A percentile compares a stretch with the other conserved stretches of the same genome.
Evolutionary conservation across 305 asterid species (phyloP).

Genomic region (Vinca major): DNA sequence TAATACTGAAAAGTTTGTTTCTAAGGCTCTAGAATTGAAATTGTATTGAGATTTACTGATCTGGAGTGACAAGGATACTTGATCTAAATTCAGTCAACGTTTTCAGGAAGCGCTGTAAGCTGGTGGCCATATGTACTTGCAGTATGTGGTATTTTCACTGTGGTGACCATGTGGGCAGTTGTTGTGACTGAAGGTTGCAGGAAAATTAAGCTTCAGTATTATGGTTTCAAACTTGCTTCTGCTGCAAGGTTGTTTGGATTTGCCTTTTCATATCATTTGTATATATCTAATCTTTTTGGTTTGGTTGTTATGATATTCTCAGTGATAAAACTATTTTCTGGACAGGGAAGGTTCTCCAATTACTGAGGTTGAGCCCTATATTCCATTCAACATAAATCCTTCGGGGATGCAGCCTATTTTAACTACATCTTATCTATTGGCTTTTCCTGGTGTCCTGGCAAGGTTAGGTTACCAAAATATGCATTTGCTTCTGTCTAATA

Average conservation of each 20-base stretch:
- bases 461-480: slow-evolving; percentile 31
- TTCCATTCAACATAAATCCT: slow-evolving; percentile 98
- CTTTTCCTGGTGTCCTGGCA: slow-evolving; percentile 80
- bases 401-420: slow-evolving; percentile 98
- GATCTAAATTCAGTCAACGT: slow-evolving; percentile 1
- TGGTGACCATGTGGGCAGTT: slow-evolving; percentile 96
- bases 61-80: not conserved
- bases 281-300: not conserved
- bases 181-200: slow-evolving; percentile 94
- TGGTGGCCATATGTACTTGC: slow-evolving; percentile 77
- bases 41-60: not conserved
- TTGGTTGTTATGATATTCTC: not conserved
- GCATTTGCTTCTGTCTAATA: slow-evolving; percentile 1
- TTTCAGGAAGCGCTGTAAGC: slow-evolving; percentile 75
- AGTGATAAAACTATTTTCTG: slow-evolving; percentile 16
- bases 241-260: slow-evolving; percentile 54
- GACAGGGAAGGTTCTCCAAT: slow-evolving; percentile 77
- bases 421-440: slow-evolving; percentile 93
- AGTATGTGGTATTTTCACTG: slow-evolving; percentile 61
- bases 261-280: slow-evolving; percentile 2
- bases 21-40: not conserved
- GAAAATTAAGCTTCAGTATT: slow-evolving; percentile 91
- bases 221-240: slow-evolving; percentile 95
- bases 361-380: slow-evolving; percentile 93
- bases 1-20: not conserved